phyloP scores from a whole-genome alignment of 2,329 filamentous ascomycete species.

The Colletotrichum sp. region DNA sequence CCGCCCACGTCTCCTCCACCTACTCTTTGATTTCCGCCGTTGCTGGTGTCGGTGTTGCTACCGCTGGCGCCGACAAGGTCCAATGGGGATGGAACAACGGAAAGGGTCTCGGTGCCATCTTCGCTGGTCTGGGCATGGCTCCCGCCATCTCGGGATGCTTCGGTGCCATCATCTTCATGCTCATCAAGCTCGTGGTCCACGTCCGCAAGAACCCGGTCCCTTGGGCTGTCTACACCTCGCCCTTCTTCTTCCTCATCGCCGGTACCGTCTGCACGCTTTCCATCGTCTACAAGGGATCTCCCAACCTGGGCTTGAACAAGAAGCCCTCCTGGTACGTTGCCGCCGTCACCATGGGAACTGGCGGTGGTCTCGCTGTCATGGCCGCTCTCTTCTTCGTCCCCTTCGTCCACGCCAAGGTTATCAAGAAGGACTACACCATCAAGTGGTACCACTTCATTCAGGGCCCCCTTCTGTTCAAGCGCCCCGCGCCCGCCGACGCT shows the following conservation, averaged over 20 bases:
- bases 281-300: constrained; percentile 83
- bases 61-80: constrained; percentile 64
- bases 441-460: constrained; percentile 67
- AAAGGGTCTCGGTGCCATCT: constrained; percentile 74
- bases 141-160: constrained; percentile 71
- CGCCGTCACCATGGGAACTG: constrained; percentile 68
- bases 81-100: constrained; percentile 75
- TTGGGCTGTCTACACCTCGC: constrained; percentile 76
- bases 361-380: constrained; percentile 63
- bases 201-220: constrained; percentile 73
- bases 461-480: constrained; percentile 69
- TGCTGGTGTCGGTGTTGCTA: constrained; percentile 72
- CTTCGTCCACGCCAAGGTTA: constrained; percentile 68
- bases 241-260: constrained; percentile 80
- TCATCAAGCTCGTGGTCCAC: constrained; percentile 76
- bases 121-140: constrained; percentile 74
- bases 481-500: constrained; percentile 57
- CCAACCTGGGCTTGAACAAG: constrained; percentile 67
- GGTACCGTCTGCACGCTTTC: constrained; percentile 77
- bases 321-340: constrained; percentile 73
- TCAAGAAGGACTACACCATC: constrained; percentile 71
- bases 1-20: constrained; percentile 75
- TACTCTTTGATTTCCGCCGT: constrained; percentile 75
- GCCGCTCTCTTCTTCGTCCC: constrained; percentile 77
- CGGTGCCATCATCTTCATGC: constrained; percentile 71